phyloP scores from a whole-genome alignment of 345 rosid species.

The Eucalyptus coolabah region DNA sequence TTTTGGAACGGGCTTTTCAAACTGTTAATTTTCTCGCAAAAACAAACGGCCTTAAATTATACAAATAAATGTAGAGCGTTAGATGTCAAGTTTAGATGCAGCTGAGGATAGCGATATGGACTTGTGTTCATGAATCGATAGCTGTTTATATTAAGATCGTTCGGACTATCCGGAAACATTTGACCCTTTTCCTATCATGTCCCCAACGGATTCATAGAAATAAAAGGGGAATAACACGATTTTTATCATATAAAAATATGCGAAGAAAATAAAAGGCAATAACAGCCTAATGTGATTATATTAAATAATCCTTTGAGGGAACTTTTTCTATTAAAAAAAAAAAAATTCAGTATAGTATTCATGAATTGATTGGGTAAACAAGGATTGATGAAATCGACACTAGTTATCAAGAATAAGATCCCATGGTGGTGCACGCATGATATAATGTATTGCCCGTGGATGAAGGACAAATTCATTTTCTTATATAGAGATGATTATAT shows the following conservation, averaged over 20 bases:
- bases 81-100: not conserved
- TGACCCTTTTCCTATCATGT: not conserved
- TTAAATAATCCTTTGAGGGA: not conserved
- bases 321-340: not conserved
- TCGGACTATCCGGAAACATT: not conserved
- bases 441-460: not conserved
- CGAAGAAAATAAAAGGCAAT: not conserved
- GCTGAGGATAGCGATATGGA: not conserved
- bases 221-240: not conserved
- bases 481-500: not conserved
- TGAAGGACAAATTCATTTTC: not conserved
- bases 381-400: not conserved
- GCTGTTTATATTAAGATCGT: not conserved
- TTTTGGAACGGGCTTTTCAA: not conserved
- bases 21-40: not conserved
- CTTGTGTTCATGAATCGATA: not conserved
- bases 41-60: not conserved
- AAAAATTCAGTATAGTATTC: not conserved
- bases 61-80: not conserved
- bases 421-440: not conserved
- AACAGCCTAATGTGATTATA: not conserved
- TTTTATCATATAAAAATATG: not conserved
- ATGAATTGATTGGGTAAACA: not conserved
- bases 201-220: not conserved
- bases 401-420: not conserved